These are phyloP conservation scores for Protostelium mycophagum DNA, from an alignment of 78 protist species.

Conservation along the genomic window DNA sequence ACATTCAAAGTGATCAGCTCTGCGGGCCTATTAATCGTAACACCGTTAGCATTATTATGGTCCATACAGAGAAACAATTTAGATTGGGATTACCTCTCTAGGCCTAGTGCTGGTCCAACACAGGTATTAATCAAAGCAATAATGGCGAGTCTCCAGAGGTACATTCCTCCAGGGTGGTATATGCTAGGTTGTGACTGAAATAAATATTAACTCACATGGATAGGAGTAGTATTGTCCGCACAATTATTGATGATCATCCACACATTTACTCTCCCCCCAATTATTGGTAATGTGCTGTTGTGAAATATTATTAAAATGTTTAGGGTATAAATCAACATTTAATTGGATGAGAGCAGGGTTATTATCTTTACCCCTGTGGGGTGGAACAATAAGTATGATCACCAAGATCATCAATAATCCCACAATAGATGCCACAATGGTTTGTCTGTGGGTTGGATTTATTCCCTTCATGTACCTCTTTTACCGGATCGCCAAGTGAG, in stretches of 20 bases:
- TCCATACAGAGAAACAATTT: background rate
- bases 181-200: no score
- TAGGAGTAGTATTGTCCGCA: background rate
- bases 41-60: background rate
- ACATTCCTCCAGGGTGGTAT: background rate
- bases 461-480: background rate
- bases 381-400: background rate
- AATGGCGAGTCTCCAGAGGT: background rate
- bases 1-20: background rate
- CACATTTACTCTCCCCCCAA: background rate
- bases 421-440: background rate
- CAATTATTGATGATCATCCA: background rate
- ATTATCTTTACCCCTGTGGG: background rate
- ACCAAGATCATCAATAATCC: background rate
- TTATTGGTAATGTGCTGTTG: background rate
- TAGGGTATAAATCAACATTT: background rate
- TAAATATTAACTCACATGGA: background rate
- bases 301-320: no score
- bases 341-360: background rate
- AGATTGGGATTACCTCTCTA: background rate
- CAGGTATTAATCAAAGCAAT: background rate
- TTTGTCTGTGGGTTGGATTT: background rate
- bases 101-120: background rate
- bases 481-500: background rate
- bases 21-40: background rate